Evolutionary conservation across 2,329 filamentous ascomycete species (phyloP).

Genomic region (Trichoderma cornu-damae): DNA sequence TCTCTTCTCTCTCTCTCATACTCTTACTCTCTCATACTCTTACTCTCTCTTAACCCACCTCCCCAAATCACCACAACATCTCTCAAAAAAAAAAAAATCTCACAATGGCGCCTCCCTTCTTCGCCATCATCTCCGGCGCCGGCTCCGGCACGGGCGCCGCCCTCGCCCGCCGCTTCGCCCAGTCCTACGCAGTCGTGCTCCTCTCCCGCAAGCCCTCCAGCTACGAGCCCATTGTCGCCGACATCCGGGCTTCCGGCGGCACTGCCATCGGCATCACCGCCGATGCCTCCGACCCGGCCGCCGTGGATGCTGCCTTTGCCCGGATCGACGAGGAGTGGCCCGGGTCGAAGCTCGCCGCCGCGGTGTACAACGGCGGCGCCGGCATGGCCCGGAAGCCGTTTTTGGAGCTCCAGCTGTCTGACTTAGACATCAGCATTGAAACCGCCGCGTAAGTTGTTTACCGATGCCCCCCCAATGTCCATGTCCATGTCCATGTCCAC

Average conservation of each 20-base stretch:
- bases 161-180: constrained; percentile 53
- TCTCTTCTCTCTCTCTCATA: neutral
- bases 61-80: neutral
- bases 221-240: constrained; percentile 60
- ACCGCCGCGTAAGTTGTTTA: constrained; percentile 49
- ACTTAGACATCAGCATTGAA: constrained; percentile 44
- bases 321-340: constrained; percentile 56
- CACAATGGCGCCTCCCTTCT: constrained; percentile 37
- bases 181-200: constrained; percentile 66
- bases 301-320: constrained; percentile 56
- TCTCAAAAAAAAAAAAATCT: neutral
- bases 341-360: constrained; percentile 53
- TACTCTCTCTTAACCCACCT: neutral
- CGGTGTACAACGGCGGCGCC: constrained; percentile 63
- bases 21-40: neutral
- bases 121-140: constrained; percentile 65
- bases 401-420: constrained; percentile 48
- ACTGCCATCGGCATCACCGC: constrained; percentile 65
- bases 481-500: too few relatives aligned
- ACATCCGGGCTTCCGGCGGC: constrained; percentile 64
- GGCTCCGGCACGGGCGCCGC: constrained; percentile 61
- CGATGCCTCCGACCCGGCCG: constrained; percentile 37
- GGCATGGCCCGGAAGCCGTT: constrained; percentile 52
- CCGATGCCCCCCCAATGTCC: neutral
- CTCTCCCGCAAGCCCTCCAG: constrained; percentile 64